A percentile compares a stretch with the other conserved stretches of the same genome.
Evolutionary conservation across 371 early-diverging fungal genomes (phyloP).

Genomic region (Amoeboaphelidium occidentale): DNA sequence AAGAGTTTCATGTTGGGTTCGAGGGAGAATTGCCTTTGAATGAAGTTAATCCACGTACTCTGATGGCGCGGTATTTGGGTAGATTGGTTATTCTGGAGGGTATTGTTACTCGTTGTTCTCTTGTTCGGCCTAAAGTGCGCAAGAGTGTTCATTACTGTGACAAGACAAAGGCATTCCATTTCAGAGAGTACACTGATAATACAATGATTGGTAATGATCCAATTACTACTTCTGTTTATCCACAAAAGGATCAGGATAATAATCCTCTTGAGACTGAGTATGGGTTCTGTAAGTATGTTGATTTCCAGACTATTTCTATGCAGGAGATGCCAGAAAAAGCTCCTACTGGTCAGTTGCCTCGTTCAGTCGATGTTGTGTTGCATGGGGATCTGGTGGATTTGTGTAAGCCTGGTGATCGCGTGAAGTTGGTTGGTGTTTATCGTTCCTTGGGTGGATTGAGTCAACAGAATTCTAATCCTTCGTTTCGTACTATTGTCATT

Average conservation of each 20-base stretch:
- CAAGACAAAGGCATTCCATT: slow-evolving; percentile 47
- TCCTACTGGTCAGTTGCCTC: slow-evolving; percentile 91
- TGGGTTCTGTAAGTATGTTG: slow-evolving; percentile 77
- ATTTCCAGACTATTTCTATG: slow-evolving; percentile 83
- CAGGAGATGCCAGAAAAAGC: slow-evolving; percentile 99
- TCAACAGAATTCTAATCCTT: neutral
- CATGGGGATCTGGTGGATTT: slow-evolving; percentile 92
- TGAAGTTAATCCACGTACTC: slow-evolving; percentile 69
- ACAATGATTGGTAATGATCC: slow-evolving; percentile 26
- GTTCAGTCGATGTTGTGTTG: slow-evolving; percentile 86
- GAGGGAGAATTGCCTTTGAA: slow-evolving; percentile 83
- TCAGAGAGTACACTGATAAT: slow-evolving; percentile 77
- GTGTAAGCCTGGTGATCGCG: slow-evolving; percentile 97
- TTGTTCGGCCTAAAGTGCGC: slow-evolving; percentile 89
- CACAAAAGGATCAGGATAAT: slow-evolving; percentile 59
- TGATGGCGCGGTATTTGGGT: slow-evolving; percentile 57
- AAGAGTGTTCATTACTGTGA: slow-evolving; percentile 85
- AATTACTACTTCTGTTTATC: slow-evolving; percentile 42
- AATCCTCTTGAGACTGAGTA: slow-evolving; percentile 80
- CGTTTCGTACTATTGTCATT: slow-evolving; percentile 55
- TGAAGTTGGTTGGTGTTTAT: slow-evolving; percentile 86
- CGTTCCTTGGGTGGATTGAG: slow-evolving; percentile 42
- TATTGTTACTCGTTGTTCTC: slow-evolving; percentile 93
- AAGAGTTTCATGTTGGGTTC: slow-evolving; percentile 53
- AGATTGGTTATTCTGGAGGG: slow-evolving; percentile 91